phyloP scores from a whole-genome alignment of 73 alveolate genomes.

The Stentor coeruleus region DNA sequence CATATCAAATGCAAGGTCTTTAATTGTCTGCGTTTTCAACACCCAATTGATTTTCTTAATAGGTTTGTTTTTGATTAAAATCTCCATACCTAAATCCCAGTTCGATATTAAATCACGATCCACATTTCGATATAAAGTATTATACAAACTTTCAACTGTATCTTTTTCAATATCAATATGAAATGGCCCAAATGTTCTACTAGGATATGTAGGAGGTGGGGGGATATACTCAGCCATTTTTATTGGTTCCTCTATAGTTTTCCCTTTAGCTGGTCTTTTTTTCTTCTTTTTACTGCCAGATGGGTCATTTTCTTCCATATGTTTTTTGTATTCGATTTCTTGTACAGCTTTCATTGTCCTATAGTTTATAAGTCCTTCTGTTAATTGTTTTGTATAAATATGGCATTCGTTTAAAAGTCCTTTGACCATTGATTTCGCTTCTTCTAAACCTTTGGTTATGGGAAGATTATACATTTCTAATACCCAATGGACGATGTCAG shows the following conservation, averaged over 20 bases:
- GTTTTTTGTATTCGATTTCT: conserved; percentile 6
- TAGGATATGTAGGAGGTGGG: background rate
- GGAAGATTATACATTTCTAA: background rate
- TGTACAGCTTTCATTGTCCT: background rate
- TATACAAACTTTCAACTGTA: background rate
- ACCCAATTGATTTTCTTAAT: background rate
- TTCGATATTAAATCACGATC: background rate
- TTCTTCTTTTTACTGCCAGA: conserved; percentile 14
- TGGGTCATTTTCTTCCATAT: conserved; percentile 11
- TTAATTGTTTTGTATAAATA: background rate
- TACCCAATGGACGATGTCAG: background rate
- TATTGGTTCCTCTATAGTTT: background rate
- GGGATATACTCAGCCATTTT: conserved; percentile 24
- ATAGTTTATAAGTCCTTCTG: conserved; percentile 1
- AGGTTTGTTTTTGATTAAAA: background rate
- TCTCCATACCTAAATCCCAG: background rate
- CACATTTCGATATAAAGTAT: background rate
- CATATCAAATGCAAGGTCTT: background rate
- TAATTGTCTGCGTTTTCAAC: background rate
- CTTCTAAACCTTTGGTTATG: conserved; percentile 5
- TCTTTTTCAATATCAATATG: background rate
- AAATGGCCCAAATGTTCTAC: conserved; percentile 14
- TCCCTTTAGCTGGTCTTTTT: conserved; percentile 10
- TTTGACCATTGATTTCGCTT: background rate
- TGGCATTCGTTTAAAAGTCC: background rate